Percentiles rank a stretch among this genome's conserved stretches.
These are phyloP conservation scores for Aurifilum marmelostoma DNA, from an alignment of 2,329 filamentous ascomycete species.

Conservation along the genomic window DNA sequence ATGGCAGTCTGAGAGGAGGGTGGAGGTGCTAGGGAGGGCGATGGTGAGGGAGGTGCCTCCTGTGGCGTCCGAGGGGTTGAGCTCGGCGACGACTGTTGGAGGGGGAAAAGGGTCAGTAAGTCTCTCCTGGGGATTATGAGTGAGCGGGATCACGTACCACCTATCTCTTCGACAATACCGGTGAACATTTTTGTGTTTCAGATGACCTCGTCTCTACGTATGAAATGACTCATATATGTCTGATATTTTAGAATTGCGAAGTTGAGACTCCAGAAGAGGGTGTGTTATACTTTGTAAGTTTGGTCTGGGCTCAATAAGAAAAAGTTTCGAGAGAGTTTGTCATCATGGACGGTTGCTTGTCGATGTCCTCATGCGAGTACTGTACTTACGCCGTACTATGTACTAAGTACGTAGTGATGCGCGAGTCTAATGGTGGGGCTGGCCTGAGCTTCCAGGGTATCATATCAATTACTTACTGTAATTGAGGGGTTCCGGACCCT, in stretches of 20 bases:
- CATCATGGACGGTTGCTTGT: constrained; percentile 11
- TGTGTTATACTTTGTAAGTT: not conserved
- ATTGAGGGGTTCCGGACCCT: not conserved
- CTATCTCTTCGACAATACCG: constrained; percentile 88
- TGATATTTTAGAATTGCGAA: not conserved
- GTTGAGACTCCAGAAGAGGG: not conserved
- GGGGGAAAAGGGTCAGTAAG: constrained; percentile 14
- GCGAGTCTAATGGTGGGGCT: constrained; percentile 3
- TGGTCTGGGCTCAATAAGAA: not conserved
- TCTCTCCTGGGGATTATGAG: constrained; percentile 11
- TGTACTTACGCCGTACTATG: too few species aligned
- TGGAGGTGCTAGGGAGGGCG: constrained; percentile 64
- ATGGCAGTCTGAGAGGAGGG: constrained; percentile 81
- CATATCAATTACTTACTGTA: too few species aligned
- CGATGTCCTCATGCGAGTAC: not conserved
- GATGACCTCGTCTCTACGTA: not conserved
- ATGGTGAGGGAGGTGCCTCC: constrained; percentile 92
- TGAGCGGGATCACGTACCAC: constrained; percentile 39
- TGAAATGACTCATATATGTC: too few species aligned
- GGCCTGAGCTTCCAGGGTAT: not conserved
- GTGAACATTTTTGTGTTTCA: constrained; percentile 75
- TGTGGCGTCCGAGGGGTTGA: constrained; percentile 79
- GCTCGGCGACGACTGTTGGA: constrained; percentile 75
- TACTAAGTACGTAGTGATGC: not conserved
- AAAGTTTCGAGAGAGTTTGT: not conserved